Evolutionary conservation across 805 yeast genomes (phyloP).

Genomic region (Diddensiella transvaalensis): DNA sequence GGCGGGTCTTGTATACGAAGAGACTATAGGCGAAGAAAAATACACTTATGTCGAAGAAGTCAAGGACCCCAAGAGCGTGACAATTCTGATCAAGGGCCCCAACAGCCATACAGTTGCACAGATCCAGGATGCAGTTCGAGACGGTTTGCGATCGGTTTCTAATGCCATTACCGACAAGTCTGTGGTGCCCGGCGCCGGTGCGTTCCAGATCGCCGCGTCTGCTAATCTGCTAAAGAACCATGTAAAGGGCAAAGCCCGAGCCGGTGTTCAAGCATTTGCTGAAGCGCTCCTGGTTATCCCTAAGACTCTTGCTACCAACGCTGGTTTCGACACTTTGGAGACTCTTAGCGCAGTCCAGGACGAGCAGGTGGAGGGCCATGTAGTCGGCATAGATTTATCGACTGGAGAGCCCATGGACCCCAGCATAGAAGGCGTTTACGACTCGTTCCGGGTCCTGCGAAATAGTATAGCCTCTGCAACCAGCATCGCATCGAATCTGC

Average conservation of each 20-base stretch:
- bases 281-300: conserved; percentile 90
- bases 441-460: conserved; percentile 88
- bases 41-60: conserved; percentile 90
- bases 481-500: conserved; percentile 87
- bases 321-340: conserved; percentile 91
- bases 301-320: conserved; percentile 85
- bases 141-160: conserved; percentile 91
- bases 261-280: conserved; percentile 90
- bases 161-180: conserved; percentile 82
- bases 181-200: conserved; percentile 96
- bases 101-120: conserved; percentile 85
- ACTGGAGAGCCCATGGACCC: conserved; percentile 98
- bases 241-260: conserved; percentile 78
- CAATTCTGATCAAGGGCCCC: conserved; percentile 90
- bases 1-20: conserved; percentile 89
- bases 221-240: conserved; percentile 55
- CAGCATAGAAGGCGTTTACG: conserved; percentile 92
- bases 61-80: conserved; percentile 84
- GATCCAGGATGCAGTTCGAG: conserved; percentile 95
- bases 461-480: conserved; percentile 90
- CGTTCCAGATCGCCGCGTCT: conserved; percentile 82
- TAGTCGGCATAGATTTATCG: conserved; percentile 85
- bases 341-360: conserved; percentile 87
- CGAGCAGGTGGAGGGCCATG: conserved; percentile 72
- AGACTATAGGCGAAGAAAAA: conserved; percentile 94